phyloP scores from a whole-genome alignment of 129 eudicot species.

The Dittrichia graveolens region DNA sequence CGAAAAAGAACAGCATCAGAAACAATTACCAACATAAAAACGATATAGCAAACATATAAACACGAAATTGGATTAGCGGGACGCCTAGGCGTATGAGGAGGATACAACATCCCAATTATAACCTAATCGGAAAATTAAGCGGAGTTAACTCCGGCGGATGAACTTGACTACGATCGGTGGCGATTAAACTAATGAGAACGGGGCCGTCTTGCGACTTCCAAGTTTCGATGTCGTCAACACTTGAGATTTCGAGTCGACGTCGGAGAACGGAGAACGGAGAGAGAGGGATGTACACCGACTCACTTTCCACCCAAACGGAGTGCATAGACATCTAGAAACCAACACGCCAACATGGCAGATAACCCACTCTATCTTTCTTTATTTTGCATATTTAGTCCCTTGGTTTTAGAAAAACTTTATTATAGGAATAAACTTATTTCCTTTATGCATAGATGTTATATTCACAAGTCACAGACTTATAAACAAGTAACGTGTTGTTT shows the following conservation, averaged over 20 bases:
- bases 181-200: constrained; percentile 8
- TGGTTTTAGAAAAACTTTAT: not conserved
- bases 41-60: constrained; percentile 7
- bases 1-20: too few species aligned
- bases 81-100: too few species aligned
- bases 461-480: too few species aligned
- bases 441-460: too few species aligned
- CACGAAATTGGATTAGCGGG: not conserved
- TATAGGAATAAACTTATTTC: too few species aligned
- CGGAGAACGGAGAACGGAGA: constrained; percentile 26
- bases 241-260: not conserved
- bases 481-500: too few species aligned
- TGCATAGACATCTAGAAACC: not conserved
- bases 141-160: not conserved
- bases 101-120: too few species aligned
- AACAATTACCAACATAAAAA: not conserved
- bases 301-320: constrained; percentile 19
- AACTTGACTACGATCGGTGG: constrained; percentile 3
- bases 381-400: not conserved
- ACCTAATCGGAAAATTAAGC: not conserved
- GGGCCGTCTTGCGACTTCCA: not conserved
- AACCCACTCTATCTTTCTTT: not conserved
- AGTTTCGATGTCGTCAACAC: not conserved
- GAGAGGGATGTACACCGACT: constrained; percentile 24
- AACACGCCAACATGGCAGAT: not conserved